A percentile compares a stretch with the other conserved stretches of the same genome.
phyloP scores from a whole-genome alignment of 352 stramenopile genomes.

The Phytopythium helicoides region DNA sequence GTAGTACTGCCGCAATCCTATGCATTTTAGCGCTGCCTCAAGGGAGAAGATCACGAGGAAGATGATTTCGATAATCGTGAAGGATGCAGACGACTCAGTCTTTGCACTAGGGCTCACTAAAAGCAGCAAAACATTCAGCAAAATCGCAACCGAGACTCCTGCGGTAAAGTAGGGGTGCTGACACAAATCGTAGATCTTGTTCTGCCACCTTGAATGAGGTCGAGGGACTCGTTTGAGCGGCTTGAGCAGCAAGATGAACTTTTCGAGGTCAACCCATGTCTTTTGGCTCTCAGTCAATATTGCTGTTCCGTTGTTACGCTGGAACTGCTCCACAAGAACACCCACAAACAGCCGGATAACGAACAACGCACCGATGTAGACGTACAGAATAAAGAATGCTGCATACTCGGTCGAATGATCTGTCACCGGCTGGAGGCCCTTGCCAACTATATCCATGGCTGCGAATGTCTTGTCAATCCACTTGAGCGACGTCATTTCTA shows the following conservation, averaged over 20 bases:
- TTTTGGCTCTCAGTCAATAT: constrained; percentile 79
- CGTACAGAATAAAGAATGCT: constrained; percentile 72
- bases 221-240: constrained; percentile 53
- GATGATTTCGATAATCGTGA: constrained; percentile 63
- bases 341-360: constrained; percentile 79
- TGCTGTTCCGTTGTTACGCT: constrained; percentile 81
- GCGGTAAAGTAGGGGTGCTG: constrained; percentile 56
- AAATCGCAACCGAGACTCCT: constrained; percentile 51
- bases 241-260: constrained; percentile 73
- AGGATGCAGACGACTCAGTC: constrained; percentile 25
- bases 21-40: constrained; percentile 53
- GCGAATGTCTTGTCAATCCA: constrained; percentile 78
- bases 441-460: constrained; percentile 67
- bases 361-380: constrained; percentile 77
- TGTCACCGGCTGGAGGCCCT: constrained; percentile 40
- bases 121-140: constrained; percentile 70
- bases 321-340: constrained; percentile 80
- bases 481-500: constrained; percentile 82
- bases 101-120: constrained; percentile 45
- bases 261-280: constrained; percentile 78
- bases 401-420: constrained; percentile 45
- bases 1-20: constrained; percentile 66
- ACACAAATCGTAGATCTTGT: constrained; percentile 53
- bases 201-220: constrained; percentile 23
- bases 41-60: constrained; percentile 61